A percentile compares a stretch with the other conserved stretches of the same genome.
phyloP scores from a whole-genome alignment of 164 flowering plant genomes.

The Liriodendron chinense region DNA sequence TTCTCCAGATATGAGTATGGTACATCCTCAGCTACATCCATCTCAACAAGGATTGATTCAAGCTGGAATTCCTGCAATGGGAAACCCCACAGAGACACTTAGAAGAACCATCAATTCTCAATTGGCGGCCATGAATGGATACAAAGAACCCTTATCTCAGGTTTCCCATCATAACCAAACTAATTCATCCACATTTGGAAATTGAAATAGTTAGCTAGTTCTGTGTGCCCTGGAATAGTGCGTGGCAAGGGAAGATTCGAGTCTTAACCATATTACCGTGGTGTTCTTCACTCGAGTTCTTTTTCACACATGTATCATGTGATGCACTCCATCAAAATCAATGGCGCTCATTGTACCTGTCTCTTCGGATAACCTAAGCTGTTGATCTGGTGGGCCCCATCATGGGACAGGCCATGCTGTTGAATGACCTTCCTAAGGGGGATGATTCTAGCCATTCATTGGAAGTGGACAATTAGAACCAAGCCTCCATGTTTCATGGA shows the following conservation, averaged over 20 bases:
- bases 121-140: constrained; percentile 38
- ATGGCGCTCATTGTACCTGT: not conserved
- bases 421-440: not conserved
- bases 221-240: too few relatives aligned
- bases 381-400: not conserved
- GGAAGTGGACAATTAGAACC: not conserved
- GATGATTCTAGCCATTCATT: not conserved
- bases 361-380: not conserved
- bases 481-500: too few relatives aligned
- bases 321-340: too few relatives aligned
- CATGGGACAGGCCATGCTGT: too few relatives aligned
- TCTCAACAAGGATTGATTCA: constrained; percentile 54
- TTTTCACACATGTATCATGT: not conserved
- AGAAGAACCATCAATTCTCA: constrained; percentile 51
- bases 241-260: too few relatives aligned
- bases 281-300: not conserved
- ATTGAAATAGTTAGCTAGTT: too few relatives aligned
- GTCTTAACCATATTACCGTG: not conserved
- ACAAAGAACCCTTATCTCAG: constrained; percentile 52
- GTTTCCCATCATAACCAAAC: constrained; percentile 19
- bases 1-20: constrained; percentile 43
- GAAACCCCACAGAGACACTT: constrained; percentile 42
- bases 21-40: constrained; percentile 50
- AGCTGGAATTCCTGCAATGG: constrained; percentile 39
- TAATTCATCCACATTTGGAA: not conserved